Conservation (phyloP, 2,329 filamentous ascomycete genomes). For the Aspergillus uvarum region DNA sequence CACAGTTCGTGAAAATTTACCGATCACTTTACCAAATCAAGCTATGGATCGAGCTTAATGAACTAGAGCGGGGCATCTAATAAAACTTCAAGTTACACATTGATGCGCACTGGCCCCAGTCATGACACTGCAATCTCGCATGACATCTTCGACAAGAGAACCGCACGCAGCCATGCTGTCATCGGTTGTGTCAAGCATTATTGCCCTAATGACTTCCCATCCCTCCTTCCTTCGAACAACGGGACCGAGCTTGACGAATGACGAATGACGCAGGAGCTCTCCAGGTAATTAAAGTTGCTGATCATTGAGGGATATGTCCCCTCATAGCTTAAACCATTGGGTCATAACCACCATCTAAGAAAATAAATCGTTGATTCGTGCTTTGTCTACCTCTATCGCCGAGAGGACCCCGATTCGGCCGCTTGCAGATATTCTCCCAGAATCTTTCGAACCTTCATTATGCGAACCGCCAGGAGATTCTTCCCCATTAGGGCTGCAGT, state of each 20-base stretch:
- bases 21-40: neutral
- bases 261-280: conserved; percentile 21
- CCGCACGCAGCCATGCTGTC: neutral
- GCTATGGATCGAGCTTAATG: neutral
- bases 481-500: conserved; percentile 6
- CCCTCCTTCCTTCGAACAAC: conserved; percentile 9
- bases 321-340: conserved; percentile 16
- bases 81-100: conserved; percentile 13
- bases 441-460: conserved; percentile 5
- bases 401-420: conserved; percentile 6
- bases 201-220: neutral
- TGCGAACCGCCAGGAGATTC: neutral
- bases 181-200: neutral
- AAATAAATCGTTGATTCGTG: neutral
- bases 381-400: conserved; percentile 3
- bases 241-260: conserved; percentile 12
- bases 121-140: conserved; percentile 24
- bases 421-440: conserved; percentile 6
- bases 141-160: conserved; percentile 8
- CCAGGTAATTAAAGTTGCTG: conserved; percentile 23
- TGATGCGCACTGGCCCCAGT: conserved; percentile 12
- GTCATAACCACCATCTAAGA: conserved; percentile 2
- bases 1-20: neutral
- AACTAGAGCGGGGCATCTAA: neutral
- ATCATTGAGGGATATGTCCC: conserved; percentile 16